Base-by-base conservation (phyloP, 202 grass and related monocot species). In the Carex arenaria region DNA sequence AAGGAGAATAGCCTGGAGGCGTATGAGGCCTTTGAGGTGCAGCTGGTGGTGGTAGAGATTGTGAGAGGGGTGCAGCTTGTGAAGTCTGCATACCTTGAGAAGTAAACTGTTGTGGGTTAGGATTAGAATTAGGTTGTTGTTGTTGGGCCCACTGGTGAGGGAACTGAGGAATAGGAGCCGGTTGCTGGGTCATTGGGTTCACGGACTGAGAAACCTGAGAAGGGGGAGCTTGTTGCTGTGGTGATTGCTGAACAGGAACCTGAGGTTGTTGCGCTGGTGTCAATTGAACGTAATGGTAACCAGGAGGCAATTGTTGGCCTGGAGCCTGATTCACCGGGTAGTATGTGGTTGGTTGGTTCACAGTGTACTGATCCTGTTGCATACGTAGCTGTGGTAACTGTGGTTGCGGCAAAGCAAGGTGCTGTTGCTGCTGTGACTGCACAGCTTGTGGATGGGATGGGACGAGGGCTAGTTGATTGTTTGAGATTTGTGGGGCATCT, bases 1-100 rank as follows among this genome's bases (percentile, higher is more conserved):
- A 96, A 34, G 83, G 79, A 80, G 90, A 90, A 92, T 94, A 99
- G 73, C 91, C 81, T 84, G 84, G 89, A 4, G 92, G 83, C 40
- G 67, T 75, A 82, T 94, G 91, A 87, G 90, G 86, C 84, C 86
- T 88, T 81, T 87, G 89, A 43, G 85, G 92, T 80, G 91, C 87
- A 65, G 81, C 85, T 26, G 63, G 72, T 31, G 61, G 72, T 3
- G 55, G 73, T 69, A 91, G 22, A 69, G 89, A 87, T 62, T 98
- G 92, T 7, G 73, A 61, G 0, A 32, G 59, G 7, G 28, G 28
- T 75, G 40, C 11, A 17, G 79, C 14, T 51, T 81, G 79, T 49
- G 60, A 70, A 88, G 82, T 72, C 86, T 87, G 83, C 86, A 45
- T 31, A 61, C 52, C 67, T 84, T 84, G 82, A 1, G 34, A 34